Percentiles rank a stretch among this genome's conserved stretches.
Conservation (phyloP, 495 filamentous ascomycete genomes). For the Talaromyces borbonicus region DNA sequence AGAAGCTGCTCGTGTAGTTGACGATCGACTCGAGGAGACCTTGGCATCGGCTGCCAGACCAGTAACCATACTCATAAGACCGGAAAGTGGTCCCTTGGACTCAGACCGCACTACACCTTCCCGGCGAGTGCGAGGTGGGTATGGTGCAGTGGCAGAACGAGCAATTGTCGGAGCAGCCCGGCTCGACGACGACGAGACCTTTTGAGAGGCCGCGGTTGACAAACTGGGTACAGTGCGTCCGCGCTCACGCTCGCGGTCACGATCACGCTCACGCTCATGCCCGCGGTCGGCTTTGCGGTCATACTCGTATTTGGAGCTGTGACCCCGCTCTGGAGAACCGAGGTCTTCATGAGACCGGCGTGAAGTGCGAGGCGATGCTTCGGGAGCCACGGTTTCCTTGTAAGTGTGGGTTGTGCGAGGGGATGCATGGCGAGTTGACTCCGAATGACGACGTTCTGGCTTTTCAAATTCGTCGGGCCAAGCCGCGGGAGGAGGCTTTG, state of each 20-base stretch:
- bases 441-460: neutral
- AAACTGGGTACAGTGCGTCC: slow-evolving; percentile 1
- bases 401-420: slow-evolving; percentile 1
- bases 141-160: slow-evolving; percentile 6
- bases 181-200: slow-evolving; percentile 1
- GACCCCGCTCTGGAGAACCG: neutral
- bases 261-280: no score
- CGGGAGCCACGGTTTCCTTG: neutral
- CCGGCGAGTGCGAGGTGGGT: slow-evolving; percentile 4
- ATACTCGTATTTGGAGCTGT: neutral
- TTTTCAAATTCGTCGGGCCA: neutral
- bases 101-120: slow-evolving; percentile 24
- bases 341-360: slow-evolving; percentile 3
- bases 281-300: neutral
- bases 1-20: slow-evolving; percentile 18
- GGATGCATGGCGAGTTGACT: neutral
- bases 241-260: neutral
- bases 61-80: slow-evolving; percentile 15
- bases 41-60: slow-evolving; percentile 18
- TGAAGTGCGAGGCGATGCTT: neutral
- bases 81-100: slow-evolving; percentile 17
- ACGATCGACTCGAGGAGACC: slow-evolving; percentile 11
- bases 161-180: slow-evolving; percentile 2
- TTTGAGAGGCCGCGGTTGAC: slow-evolving; percentile 1
- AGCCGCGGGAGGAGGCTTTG: neutral